phyloP scores from a whole-genome alignment of 176 grass and related monocot species.

The Triticum monococcum region DNA sequence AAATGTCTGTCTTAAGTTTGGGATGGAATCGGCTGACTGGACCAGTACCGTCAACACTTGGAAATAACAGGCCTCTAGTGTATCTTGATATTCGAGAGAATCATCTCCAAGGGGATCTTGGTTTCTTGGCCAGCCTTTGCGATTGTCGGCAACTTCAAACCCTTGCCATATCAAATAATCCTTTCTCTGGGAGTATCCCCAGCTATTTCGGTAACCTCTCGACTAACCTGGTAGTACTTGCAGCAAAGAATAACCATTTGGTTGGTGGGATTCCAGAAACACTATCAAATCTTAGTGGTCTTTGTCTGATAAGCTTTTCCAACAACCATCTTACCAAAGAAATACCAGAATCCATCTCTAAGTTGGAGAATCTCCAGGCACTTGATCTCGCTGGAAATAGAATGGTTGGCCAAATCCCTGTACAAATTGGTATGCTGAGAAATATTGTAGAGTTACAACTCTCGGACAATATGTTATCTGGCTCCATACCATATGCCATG shows the following conservation, averaged over 20 bases:
- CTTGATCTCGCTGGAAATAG: neutral
- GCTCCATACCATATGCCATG: neutral
- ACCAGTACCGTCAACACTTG: too few species aligned
- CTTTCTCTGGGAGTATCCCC: neutral
- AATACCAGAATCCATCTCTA: neutral
- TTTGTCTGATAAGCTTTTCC: rapidly evolving
- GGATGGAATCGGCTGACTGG: neutral
- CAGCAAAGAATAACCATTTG: neutral
- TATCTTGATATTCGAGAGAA: neutral
- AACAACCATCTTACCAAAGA: neutral
- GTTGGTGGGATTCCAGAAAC: neutral
- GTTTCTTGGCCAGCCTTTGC: neutral
- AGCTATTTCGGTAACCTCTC: slow-evolving; percentile 5
- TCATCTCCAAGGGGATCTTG: neutral
- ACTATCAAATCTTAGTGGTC: neutral
- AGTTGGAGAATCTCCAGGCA: neutral
- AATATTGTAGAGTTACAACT: rapidly evolving
- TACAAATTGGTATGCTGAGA: neutral
- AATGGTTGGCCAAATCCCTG: neutral
- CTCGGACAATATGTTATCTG: rapidly evolving
- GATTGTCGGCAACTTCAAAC: neutral
- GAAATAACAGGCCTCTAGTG: rapidly evolving
- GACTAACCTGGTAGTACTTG: neutral
- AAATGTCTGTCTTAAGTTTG: neutral
- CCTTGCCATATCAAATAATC: neutral